Evolutionary conservation across 2,329 filamentous ascomycete species (phyloP).

Genomic region (Macrophomina pseudophaseolina): DNA sequence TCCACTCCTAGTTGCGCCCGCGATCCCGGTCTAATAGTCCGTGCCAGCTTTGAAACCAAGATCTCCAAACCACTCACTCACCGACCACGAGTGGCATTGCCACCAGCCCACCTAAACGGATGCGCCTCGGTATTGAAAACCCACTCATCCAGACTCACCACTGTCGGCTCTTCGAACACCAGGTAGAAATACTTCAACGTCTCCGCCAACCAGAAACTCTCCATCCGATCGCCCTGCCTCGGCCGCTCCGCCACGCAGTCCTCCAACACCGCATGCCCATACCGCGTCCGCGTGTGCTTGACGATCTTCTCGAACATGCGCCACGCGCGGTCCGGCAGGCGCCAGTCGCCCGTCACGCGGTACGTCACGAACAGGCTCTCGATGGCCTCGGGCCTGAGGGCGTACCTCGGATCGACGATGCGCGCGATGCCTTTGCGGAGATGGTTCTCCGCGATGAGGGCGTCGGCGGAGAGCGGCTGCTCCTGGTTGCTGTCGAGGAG

Average conservation of each 20-base stretch:
- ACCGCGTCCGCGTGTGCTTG: slow-evolving; percentile 47
- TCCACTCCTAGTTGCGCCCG: too few species aligned
- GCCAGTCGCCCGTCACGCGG: slow-evolving; percentile 53
- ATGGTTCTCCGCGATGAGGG: not conserved
- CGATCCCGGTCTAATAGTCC: too few species aligned
- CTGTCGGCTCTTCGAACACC: slow-evolving; percentile 49
- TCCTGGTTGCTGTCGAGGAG: not conserved
- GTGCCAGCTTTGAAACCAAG: too few species aligned
- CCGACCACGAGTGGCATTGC: not conserved
- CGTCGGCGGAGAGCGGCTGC: not conserved
- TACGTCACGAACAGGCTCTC: slow-evolving; percentile 64
- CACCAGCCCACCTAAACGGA: slow-evolving; percentile 16
- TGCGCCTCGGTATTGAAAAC: slow-evolving; percentile 46
- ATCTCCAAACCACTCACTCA: not conserved
- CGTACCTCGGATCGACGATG: slow-evolving; percentile 20
- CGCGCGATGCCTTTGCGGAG: slow-evolving; percentile 22
- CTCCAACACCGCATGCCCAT: slow-evolving; percentile 52
- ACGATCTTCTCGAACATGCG: slow-evolving; percentile 55
- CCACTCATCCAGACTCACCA: slow-evolving; percentile 53
- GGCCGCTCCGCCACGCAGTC: slow-evolving; percentile 48
- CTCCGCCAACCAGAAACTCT: slow-evolving; percentile 57
- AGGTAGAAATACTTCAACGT: slow-evolving; percentile 58
- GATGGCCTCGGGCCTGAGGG: slow-evolving; percentile 58
- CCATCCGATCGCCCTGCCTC: slow-evolving; percentile 51
- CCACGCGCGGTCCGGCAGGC: slow-evolving; percentile 53